Conservation (phyloP, 108 stramenopile species). For the Asterionellopsis glacialis region DNA sequence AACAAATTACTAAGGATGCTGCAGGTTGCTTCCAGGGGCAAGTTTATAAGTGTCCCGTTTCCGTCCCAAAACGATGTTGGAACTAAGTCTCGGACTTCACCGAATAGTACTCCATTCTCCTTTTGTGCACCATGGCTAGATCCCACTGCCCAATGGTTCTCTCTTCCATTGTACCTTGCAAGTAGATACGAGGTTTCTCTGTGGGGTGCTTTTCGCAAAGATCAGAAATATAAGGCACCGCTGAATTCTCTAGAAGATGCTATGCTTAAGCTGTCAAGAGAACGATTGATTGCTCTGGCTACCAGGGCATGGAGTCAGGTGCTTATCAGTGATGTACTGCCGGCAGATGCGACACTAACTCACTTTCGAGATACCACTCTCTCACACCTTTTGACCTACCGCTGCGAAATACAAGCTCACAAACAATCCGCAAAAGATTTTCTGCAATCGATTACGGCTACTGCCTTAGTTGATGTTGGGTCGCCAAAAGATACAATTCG, state of each 20-base stretch:
- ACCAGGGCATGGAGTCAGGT: too few species aligned
- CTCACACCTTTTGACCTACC: not conserved
- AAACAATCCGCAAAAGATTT: too few species aligned
- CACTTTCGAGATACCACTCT: not conserved
- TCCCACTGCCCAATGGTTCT: constrained; percentile 70
- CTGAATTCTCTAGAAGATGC: not conserved
- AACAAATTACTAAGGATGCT: constrained; percentile 22
- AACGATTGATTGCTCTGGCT: not conserved
- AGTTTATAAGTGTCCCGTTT: constrained; percentile 12
- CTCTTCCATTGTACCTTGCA: constrained; percentile 66
- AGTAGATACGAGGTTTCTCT: constrained; percentile 68
- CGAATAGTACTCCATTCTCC: not conserved
- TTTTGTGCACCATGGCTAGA: constrained; percentile 61
- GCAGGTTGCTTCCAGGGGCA: constrained; percentile 37
- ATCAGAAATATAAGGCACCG: not conserved
- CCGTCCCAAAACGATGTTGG: too few species aligned
- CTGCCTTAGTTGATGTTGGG: not conserved
- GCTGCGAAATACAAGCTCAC: too few species aligned
- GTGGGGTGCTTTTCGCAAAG: constrained; percentile 42
- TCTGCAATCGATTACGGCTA: not conserved
- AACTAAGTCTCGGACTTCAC: not conserved
- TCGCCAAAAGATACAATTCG: not conserved
- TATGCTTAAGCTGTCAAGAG: not conserved
- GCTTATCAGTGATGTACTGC: not conserved
- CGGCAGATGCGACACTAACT: not conserved